Conservation (phyloP, 495 filamentous ascomycete species). For the Podospora pseudoanserina region DNA sequence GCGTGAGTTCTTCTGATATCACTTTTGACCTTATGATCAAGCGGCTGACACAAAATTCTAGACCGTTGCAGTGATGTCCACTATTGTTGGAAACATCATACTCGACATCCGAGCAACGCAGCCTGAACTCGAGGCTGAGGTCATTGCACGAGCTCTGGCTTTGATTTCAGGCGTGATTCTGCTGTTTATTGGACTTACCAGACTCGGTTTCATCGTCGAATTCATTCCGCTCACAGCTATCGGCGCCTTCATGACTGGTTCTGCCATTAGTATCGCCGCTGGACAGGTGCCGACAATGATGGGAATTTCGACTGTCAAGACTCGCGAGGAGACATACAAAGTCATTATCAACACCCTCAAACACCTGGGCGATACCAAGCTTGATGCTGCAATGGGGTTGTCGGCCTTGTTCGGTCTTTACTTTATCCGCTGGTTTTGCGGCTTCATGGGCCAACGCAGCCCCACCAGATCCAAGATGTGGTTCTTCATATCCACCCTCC, state of each 20-base stretch:
- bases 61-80: constrained; percentile 95
- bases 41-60: constrained; percentile 29
- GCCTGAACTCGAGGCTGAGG: constrained; percentile 33
- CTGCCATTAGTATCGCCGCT: constrained; percentile 49
- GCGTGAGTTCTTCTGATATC: constrained; percentile 42
- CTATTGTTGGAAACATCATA: constrained; percentile 75
- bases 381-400: constrained; percentile 53
- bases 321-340: constrained; percentile 45
- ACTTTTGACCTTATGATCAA: background rate
- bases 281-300: constrained; percentile 50
- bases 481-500: constrained; percentile 46
- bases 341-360: constrained; percentile 54
- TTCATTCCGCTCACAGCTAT: constrained; percentile 52
- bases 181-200: constrained; percentile 45
- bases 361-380: constrained; percentile 39
- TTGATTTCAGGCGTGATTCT: constrained; percentile 47
- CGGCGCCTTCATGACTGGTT: constrained; percentile 53
- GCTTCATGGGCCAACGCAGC: constrained; percentile 40
- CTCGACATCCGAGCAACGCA: constrained; percentile 47
- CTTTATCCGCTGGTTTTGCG: constrained; percentile 45
- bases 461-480: constrained; percentile 36
- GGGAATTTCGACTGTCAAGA: constrained; percentile 48
- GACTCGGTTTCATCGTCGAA: constrained; percentile 52
- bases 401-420: constrained; percentile 50
- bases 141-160: constrained; percentile 44